Conservation (phyloP, 495 filamentous ascomycete species). For the Aspergillus ellipticus region DNA sequence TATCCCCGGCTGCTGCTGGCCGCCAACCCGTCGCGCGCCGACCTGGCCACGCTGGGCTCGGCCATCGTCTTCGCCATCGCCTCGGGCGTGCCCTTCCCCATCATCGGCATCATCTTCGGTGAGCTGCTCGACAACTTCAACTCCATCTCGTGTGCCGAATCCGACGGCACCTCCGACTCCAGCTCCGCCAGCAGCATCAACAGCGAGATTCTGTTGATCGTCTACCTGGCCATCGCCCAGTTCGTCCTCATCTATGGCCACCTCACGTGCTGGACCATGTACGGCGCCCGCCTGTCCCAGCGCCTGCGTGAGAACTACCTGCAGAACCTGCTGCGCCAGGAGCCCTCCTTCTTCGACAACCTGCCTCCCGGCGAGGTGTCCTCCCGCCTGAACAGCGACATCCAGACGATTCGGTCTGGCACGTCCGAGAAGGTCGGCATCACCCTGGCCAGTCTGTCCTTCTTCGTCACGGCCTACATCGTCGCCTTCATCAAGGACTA, state of each 20-base stretch:
- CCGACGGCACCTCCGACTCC: slow-evolving; percentile 11
- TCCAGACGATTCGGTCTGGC: slow-evolving; percentile 57
- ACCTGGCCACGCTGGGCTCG: slow-evolving; percentile 45
- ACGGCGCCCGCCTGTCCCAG: slow-evolving; percentile 58
- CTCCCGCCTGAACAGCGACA: slow-evolving; percentile 56
- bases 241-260: slow-evolving; percentile 57
- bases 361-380: slow-evolving; percentile 58
- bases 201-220: slow-evolving; percentile 55
- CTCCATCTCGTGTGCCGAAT: slow-evolving; percentile 47
- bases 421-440: slow-evolving; percentile 68
- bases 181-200: slow-evolving; percentile 46
- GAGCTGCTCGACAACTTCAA: slow-evolving; percentile 66
- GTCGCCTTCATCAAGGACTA: slow-evolving; percentile 60
- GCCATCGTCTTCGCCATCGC: slow-evolving; percentile 54
- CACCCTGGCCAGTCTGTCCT: slow-evolving; percentile 52
- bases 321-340: slow-evolving; percentile 53
- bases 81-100: slow-evolving; percentile 64
- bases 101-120: slow-evolving; percentile 66
- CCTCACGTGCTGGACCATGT: slow-evolving; percentile 55
- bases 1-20: slow-evolving; percentile 43
- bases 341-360: slow-evolving; percentile 58
- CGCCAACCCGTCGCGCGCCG: slow-evolving; percentile 35
- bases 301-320: slow-evolving; percentile 59
- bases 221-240: slow-evolving; percentile 60
- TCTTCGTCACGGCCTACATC: slow-evolving; percentile 61